Conservation (phyloP, 1,139 yeast species). For the Protomyces inundatus region DNA sequence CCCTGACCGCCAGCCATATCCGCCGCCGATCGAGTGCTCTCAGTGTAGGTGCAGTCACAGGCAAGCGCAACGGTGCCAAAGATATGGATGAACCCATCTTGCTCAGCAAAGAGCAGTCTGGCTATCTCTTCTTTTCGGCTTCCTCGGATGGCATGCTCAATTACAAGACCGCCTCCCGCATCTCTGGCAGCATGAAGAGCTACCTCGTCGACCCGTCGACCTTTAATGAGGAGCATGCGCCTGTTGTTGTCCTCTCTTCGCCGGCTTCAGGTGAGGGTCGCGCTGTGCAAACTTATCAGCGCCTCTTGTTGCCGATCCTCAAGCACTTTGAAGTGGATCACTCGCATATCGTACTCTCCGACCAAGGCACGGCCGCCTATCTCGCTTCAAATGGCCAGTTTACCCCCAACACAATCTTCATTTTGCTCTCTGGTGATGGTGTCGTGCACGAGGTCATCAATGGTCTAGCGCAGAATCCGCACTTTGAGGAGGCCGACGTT, state of each 20-base stretch:
- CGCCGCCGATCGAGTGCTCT: constrained; percentile 16
- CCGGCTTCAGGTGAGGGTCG: constrained; percentile 13
- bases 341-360: constrained; percentile 17
- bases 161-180: constrained; percentile 13
- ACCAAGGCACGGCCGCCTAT: constrained; percentile 9
- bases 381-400: constrained; percentile 19
- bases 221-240: constrained; percentile 13
- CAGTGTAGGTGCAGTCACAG: not conserved
- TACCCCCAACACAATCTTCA: constrained; percentile 18
- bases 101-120: constrained; percentile 11
- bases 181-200: constrained; percentile 12
- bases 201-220: constrained; percentile 12
- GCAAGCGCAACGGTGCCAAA: not conserved
- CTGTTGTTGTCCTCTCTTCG: constrained; percentile 21
- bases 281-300: constrained; percentile 13
- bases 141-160: constrained; percentile 22
- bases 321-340: constrained; percentile 15
- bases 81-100: constrained; percentile 16
- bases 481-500: not conserved
- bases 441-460: constrained; percentile 22
- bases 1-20: not conserved
- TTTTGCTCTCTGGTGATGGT: constrained; percentile 15
- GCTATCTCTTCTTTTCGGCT: constrained; percentile 21
- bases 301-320: constrained; percentile 17
- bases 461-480: constrained; percentile 15